Percentiles rank a stretch among this genome's conserved stretches.
Evolutionary conservation across 225 moss, liverwort and hornwort species (phyloP).

Genomic region (Rhytidiadelphus loreus): DNA sequence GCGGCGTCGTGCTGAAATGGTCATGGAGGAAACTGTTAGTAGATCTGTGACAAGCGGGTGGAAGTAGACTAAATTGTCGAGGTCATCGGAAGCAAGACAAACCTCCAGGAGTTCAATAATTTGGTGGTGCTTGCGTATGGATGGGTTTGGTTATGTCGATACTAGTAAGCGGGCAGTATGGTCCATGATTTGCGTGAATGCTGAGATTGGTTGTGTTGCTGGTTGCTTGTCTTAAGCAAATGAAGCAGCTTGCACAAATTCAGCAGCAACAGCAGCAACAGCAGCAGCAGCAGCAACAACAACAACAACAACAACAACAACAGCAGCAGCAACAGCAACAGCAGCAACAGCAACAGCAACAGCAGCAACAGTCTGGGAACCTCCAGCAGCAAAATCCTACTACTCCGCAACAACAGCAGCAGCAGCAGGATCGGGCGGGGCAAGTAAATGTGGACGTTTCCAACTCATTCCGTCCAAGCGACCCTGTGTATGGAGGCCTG

Average conservation of each 20-base stretch:
- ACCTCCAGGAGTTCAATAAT: neutral
- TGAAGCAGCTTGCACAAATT: conserved; percentile 89
- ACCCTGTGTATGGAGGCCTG: conserved; percentile 58
- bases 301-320: conserved; percentile 47
- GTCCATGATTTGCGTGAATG: neutral
- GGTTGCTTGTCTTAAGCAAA: conserved; percentile 45
- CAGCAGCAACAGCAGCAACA: conserved; percentile 77
- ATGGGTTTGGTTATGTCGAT: neutral
- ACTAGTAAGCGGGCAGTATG: neutral
- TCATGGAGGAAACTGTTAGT: neutral
- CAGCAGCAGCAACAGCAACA: conserved; percentile 77
- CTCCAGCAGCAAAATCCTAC: conserved; percentile 62
- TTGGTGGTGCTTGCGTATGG: neutral
- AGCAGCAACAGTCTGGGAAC: conserved; percentile 55
- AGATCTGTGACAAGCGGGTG: neutral
- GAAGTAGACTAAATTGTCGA: neutral
- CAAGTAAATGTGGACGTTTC: conserved; percentile 81
- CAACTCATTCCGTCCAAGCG: conserved; percentile 79
- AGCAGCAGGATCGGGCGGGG: conserved; percentile 76
- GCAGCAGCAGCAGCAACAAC: conserved; percentile 39
- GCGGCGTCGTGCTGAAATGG: neutral
- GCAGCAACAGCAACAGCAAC: conserved; percentile 39
- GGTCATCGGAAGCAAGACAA: neutral
- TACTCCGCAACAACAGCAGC: conserved; percentile 42
- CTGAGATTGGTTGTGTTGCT: conserved; percentile 23